These are phyloP conservation scores for Colletotrichum higginsianum DNA, from an alignment of 2,329 filamentous ascomycete genomes.

Conservation along the genomic window DNA sequence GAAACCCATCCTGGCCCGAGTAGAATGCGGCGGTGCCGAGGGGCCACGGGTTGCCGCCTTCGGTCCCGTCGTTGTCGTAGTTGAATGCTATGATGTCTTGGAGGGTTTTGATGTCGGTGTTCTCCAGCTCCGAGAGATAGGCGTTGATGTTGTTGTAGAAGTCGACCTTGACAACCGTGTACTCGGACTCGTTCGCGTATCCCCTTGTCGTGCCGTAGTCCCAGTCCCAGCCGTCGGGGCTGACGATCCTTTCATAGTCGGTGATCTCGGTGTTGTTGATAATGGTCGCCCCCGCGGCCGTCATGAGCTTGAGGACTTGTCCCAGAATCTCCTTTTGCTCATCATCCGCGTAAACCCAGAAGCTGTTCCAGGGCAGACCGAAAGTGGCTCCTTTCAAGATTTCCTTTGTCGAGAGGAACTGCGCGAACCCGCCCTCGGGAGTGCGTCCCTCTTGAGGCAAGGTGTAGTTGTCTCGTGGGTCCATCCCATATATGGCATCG, in stretches of 20 bases:
- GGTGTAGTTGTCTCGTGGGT: slow-evolving; percentile 77
- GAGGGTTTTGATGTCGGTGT: slow-evolving; percentile 71
- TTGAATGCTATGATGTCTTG: slow-evolving; percentile 79
- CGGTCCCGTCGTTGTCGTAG: slow-evolving; percentile 73
- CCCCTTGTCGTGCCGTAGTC: slow-evolving; percentile 74
- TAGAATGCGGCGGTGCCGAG: slow-evolving; percentile 72
- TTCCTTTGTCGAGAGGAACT: slow-evolving; percentile 67
- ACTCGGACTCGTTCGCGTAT: slow-evolving; percentile 80
- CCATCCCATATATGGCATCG: slow-evolving; percentile 77
- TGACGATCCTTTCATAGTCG: slow-evolving; percentile 73
- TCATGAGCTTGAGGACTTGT: slow-evolving; percentile 66
- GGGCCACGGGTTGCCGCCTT: slow-evolving; percentile 75
- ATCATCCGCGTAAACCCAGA: slow-evolving; percentile 74
- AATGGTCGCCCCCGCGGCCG: slow-evolving; percentile 74
- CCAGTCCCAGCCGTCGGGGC: slow-evolving; percentile 81
- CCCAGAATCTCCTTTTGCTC: slow-evolving; percentile 70
- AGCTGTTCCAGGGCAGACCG: slow-evolving; percentile 79
- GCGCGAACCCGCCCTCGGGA: slow-evolving; percentile 69
- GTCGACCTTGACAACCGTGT: slow-evolving; percentile 79
- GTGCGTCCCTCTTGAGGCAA: slow-evolving; percentile 68
- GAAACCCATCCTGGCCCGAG: slow-evolving; percentile 80
- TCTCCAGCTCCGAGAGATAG: slow-evolving; percentile 75
- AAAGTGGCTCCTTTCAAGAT: slow-evolving; percentile 75
- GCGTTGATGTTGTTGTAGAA: slow-evolving; percentile 74
- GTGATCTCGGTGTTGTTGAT: slow-evolving; percentile 80